Conservation (phyloP, 371 early-diverging fungal species). For the Rhizopus sp. region DNA sequence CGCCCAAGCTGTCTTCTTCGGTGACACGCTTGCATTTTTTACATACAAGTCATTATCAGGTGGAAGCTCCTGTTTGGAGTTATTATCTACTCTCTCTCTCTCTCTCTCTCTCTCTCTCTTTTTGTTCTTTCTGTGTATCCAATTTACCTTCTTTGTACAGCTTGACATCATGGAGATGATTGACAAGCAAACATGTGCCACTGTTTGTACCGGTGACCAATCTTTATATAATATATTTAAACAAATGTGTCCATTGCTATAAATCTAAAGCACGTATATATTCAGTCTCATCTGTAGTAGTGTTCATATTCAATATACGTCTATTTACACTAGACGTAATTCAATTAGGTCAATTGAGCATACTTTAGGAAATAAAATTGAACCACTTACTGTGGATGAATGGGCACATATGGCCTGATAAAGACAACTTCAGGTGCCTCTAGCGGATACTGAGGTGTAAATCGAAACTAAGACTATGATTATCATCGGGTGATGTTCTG, state of each 20-base stretch:
- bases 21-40: constrained; percentile 67
- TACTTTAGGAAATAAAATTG: no score
- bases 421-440: constrained; percentile 88
- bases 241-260: constrained; percentile 95
- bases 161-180: constrained; percentile 92
- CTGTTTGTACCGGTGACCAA: constrained; percentile 96
- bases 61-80: constrained; percentile 61
- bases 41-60: constrained; percentile 77
- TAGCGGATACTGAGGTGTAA: constrained; percentile 81
- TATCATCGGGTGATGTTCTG: constrained; percentile 1
- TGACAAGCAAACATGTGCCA: constrained; percentile 89
- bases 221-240: constrained; percentile 93
- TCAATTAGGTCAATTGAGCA: background rate
- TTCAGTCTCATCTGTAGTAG: background rate
- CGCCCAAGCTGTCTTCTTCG: constrained; percentile 85
- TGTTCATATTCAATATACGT: background rate
- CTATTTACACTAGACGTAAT: constrained; percentile 5
- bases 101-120: background rate
- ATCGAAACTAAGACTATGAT: constrained; percentile 63
- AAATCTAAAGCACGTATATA: constrained; percentile 52
- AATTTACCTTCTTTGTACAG: constrained; percentile 72
- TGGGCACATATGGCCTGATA: constrained; percentile 64
- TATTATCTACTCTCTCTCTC: background rate
- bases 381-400: constrained; percentile 79
- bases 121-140: no score